These are phyloP conservation scores for Dryadomyces quercivorus DNA, from an alignment of 2,329 filamentous ascomycete genomes.

Conservation along the genomic window DNA sequence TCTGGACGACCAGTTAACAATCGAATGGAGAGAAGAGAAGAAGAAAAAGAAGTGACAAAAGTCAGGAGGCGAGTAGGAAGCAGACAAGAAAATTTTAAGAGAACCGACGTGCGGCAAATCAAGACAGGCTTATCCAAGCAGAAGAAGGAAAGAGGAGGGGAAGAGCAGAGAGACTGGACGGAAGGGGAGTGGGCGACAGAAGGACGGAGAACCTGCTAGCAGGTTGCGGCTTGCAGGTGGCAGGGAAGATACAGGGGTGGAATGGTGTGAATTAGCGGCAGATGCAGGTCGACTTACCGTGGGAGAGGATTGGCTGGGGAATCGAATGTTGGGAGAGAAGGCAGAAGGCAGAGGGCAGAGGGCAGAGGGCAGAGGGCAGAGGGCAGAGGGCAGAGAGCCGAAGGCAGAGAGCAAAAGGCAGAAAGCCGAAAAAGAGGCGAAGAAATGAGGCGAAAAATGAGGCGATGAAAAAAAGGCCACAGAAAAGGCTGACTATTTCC, in stretches of 20 bases:
- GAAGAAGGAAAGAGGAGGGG: not conserved
- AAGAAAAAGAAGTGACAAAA: not conserved
- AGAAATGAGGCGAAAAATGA: not conserved
- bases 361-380: not conserved
- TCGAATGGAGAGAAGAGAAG: not conserved
- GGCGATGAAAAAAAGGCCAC: too few relatives aligned
- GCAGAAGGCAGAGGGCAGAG: not conserved
- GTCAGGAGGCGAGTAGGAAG: not conserved
- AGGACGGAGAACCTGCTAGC: conserved; percentile 1
- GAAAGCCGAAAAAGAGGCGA: not conserved
- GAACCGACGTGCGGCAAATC: not conserved
- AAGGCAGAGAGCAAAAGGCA: not conserved
- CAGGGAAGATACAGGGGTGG: not conserved
- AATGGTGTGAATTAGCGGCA: not conserved
- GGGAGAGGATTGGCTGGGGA: too few relatives aligned
- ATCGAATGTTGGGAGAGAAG: not conserved
- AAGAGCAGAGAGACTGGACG: not conserved
- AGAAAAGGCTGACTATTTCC: too few relatives aligned
- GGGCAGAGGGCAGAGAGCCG: not conserved
- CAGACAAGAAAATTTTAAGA: not conserved
- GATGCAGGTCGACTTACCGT: not conserved
- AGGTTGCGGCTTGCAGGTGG: too few relatives aligned
- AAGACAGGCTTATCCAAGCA: not conserved
- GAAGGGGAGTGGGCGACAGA: not conserved
- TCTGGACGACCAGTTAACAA: not conserved